Evolutionary conservation across 805 yeast genomes (phyloP).

Genomic region (Lipomyces sp.): DNA sequence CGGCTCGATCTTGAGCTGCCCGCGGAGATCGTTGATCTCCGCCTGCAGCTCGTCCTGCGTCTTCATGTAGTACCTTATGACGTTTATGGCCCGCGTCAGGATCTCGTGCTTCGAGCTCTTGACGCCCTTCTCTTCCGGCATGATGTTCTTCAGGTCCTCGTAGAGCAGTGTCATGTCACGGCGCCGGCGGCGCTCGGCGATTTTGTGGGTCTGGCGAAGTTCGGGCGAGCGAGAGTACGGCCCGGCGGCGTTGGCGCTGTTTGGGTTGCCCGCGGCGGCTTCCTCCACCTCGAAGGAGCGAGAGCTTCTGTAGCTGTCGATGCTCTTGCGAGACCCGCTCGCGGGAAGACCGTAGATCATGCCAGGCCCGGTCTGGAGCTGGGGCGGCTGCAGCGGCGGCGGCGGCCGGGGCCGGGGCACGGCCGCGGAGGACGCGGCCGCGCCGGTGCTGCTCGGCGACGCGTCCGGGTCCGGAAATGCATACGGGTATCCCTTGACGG

Average conservation of each 20-base stretch:
- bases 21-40: slow-evolving; percentile 24
- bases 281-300: slow-evolving; percentile 21
- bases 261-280: neutral
- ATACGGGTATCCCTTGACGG: slow-evolving; percentile 26
- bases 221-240: slow-evolving; percentile 32
- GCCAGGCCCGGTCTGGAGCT: slow-evolving; percentile 4
- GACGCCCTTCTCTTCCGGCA: slow-evolving; percentile 31
- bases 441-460: slow-evolving; percentile 4
- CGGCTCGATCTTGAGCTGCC: slow-evolving; percentile 20
- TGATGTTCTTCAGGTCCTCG: slow-evolving; percentile 27
- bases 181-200: slow-evolving; percentile 32
- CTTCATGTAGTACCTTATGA: slow-evolving; percentile 13
- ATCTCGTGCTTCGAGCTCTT: slow-evolving; percentile 32
- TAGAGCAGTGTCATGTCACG: slow-evolving; percentile 31
- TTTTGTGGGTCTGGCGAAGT: slow-evolving; percentile 32
- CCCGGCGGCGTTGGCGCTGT: slow-evolving; percentile 2
- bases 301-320: slow-evolving; percentile 16
- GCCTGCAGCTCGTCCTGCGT: slow-evolving; percentile 14
- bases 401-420: neutral
- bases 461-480: slow-evolving; percentile 29
- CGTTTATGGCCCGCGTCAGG: slow-evolving; percentile 24
- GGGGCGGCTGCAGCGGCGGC: neutral
- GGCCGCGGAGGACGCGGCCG: neutral
- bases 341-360: slow-evolving; percentile 9
- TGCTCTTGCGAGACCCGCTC: slow-evolving; percentile 13